phyloP scores from a whole-genome alignment of 2,329 filamentous ascomycete genomes.

The Penicillium glabrum region DNA sequence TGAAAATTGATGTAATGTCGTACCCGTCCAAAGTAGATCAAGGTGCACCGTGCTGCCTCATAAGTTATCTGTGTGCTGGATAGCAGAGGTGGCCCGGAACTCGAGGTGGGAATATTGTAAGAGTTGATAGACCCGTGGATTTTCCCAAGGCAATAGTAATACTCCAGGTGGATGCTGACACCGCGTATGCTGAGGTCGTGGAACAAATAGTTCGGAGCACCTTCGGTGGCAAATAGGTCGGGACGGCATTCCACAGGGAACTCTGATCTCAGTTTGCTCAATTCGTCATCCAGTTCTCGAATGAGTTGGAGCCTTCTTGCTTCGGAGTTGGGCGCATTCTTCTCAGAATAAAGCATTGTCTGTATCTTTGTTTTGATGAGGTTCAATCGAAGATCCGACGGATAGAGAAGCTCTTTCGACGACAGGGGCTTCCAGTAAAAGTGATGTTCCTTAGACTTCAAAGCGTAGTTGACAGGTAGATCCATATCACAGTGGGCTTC shows the following conservation, averaged over 20 bases:
- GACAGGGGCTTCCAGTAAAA: conserved; percentile 23
- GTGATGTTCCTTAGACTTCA: conserved; percentile 18
- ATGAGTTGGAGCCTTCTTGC: conserved; percentile 22
- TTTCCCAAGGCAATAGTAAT: conserved; percentile 24
- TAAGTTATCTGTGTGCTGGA: conserved; percentile 26
- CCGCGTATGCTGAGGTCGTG: conserved; percentile 27
- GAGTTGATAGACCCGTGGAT: conserved; percentile 22
- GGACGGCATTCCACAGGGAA: conserved; percentile 20
- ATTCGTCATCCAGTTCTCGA: conserved; percentile 24
- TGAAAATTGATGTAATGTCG: conserved; percentile 19
- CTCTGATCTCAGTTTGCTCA: conserved; percentile 17
- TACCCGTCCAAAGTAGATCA: conserved; percentile 22
- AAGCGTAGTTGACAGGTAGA: conserved; percentile 20
- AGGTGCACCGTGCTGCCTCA: conserved; percentile 21
- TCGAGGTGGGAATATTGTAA: not conserved
- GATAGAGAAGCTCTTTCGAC: conserved; percentile 21
- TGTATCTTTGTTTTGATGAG: conserved; percentile 26
- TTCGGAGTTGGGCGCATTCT: conserved; percentile 13
- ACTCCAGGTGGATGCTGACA: conserved; percentile 26
- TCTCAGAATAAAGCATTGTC: conserved; percentile 17
- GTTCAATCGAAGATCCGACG: conserved; percentile 24
- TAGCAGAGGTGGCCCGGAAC: conserved; percentile 12
- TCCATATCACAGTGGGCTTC: conserved; percentile 25
- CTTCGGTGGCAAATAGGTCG: conserved; percentile 17
- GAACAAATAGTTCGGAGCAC: conserved; percentile 19